These are phyloP conservation scores for Metschnikowia vanudenii DNA, from an alignment of 805 yeast species.

Conservation along the genomic window DNA sequence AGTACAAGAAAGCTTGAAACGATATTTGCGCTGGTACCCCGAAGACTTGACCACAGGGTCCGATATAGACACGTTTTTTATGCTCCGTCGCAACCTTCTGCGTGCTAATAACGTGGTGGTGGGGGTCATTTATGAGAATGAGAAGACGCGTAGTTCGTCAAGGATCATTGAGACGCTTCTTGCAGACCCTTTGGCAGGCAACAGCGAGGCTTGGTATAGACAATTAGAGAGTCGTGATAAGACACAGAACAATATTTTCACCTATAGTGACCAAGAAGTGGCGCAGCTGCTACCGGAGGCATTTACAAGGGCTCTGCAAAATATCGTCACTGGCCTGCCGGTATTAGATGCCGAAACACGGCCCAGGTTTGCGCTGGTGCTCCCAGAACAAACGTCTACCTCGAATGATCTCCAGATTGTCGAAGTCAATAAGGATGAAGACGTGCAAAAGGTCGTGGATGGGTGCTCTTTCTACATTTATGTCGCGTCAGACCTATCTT, in stretches of 20 bases:
- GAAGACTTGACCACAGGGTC: slow-evolving; percentile 22
- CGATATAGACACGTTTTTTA: slow-evolving; percentile 17
- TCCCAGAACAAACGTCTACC: slow-evolving; percentile 12
- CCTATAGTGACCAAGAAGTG: slow-evolving; percentile 7
- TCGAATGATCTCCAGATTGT: slow-evolving; percentile 21
- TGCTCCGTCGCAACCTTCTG: slow-evolving; percentile 8
- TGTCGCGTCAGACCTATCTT: slow-evolving; percentile 24
- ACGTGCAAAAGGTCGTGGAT: slow-evolving; percentile 13
- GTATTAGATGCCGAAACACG: slow-evolving; percentile 27
- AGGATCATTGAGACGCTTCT: slow-evolving; percentile 35
- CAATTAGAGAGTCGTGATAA: slow-evolving; percentile 23
- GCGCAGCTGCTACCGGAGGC: slow-evolving; percentile 10
- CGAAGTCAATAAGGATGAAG: slow-evolving; percentile 23
- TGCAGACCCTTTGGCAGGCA: slow-evolving; percentile 41
- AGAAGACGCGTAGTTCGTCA: slow-evolving; percentile 20
- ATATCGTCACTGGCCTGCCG: slow-evolving; percentile 29
- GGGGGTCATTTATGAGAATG: slow-evolving; percentile 36
- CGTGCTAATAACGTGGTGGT: slow-evolving; percentile 24
- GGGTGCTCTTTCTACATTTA: slow-evolving; percentile 24
- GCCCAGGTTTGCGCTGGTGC: slow-evolving; percentile 20
- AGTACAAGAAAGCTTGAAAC: slow-evolving; percentile 15
- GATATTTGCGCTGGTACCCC: slow-evolving; percentile 23
- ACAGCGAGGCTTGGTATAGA: slow-evolving; percentile 33
- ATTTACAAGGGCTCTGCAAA: slow-evolving; percentile 9
- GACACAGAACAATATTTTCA: slow-evolving; percentile 22